These are phyloP conservation scores for Neopestalotiopsis sp. DNA, from an alignment of 2,329 filamentous ascomycete species.

Conservation along the genomic window DNA sequence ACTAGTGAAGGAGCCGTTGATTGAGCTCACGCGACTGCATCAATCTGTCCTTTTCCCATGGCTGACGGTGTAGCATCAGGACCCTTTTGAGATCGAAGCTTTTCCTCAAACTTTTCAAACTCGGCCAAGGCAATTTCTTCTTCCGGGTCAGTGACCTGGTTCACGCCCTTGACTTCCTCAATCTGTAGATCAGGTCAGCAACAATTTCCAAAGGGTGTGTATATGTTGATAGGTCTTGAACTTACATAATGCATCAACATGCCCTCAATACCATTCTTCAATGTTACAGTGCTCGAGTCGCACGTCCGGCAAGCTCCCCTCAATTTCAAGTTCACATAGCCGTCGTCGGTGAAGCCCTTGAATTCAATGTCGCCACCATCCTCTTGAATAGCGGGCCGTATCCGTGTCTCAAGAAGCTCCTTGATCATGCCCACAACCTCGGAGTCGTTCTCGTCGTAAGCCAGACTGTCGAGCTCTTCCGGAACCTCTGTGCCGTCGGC, in stretches of 20 bases:
- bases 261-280: conserved; percentile 97
- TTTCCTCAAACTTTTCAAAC: conserved; percentile 96
- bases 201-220: too few relatives aligned
- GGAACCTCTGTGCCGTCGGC: conserved; percentile 52
- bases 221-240: conserved; percentile 29
- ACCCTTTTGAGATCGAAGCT: conserved; percentile 62
- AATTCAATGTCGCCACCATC: conserved; percentile 98
- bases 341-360: conserved; percentile 79
- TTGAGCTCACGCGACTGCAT: conserved; percentile 33
- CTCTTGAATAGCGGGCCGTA: conserved; percentile 94
- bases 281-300: conserved; percentile 93
- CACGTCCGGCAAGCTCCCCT: conserved; percentile 94
- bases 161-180: conserved; percentile 91
- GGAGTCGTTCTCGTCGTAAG: conserved; percentile 87
- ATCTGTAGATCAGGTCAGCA: conserved; percentile 57
- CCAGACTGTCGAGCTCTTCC: conserved; percentile 72
- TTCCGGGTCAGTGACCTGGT: conserved; percentile 89
- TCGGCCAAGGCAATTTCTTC: conserved; percentile 87
- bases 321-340: conserved; percentile 84
- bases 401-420: conserved; percentile 92
- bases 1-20: background rate
- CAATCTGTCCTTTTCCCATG: conserved; percentile 43
- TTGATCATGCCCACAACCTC: conserved; percentile 99
- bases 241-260: conserved; percentile 97
- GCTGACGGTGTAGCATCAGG: conserved; percentile 42